Evolutionary conservation across 2,329 filamentous ascomycete genomes (phyloP).

Genomic region (Clarireedia sp.): DNA sequence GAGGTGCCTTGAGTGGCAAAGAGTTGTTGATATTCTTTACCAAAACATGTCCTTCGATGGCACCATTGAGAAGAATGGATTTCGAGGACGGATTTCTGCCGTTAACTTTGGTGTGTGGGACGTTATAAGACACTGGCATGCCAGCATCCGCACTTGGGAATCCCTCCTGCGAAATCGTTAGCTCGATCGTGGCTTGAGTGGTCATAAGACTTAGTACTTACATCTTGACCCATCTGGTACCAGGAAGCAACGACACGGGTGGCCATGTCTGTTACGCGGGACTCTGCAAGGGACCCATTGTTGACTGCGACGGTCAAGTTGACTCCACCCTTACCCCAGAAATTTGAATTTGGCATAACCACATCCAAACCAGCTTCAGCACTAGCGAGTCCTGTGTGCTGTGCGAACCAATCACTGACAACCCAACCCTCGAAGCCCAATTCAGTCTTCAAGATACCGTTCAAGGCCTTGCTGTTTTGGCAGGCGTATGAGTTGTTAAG

Average conservation of each 20-base stretch:
- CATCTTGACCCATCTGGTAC: slow-evolving; percentile 52
- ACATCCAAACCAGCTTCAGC: slow-evolving; percentile 76
- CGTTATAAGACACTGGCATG: slow-evolving; percentile 41
- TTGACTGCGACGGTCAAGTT: slow-evolving; percentile 46
- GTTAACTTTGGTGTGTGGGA: slow-evolving; percentile 46
- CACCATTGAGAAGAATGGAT: slow-evolving; percentile 38
- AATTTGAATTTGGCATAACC: slow-evolving; percentile 19
- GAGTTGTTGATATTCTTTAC: slow-evolving; percentile 51
- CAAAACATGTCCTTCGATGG: slow-evolving; percentile 55
- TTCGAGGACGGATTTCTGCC: slow-evolving; percentile 44
- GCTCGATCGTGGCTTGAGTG: not conserved
- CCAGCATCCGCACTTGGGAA: slow-evolving; percentile 35
- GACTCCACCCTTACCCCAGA: slow-evolving; percentile 15
- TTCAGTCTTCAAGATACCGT: slow-evolving; percentile 75
- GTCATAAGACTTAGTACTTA: slow-evolving; percentile 23
- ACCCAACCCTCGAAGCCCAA: slow-evolving; percentile 76
- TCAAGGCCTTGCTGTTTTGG: slow-evolving; percentile 70
- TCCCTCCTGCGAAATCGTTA: slow-evolving; percentile 6
- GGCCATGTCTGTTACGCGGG: slow-evolving; percentile 55
- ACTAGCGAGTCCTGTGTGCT: slow-evolving; percentile 68
- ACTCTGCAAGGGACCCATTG: slow-evolving; percentile 41
- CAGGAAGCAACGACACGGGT: slow-evolving; percentile 49
- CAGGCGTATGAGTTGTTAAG: slow-evolving; percentile 63
- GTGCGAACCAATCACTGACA: slow-evolving; percentile 79
- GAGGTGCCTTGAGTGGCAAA: slow-evolving; percentile 42